Evolutionary conservation across 805 yeast genomes (phyloP), one percentile per base, ranked within the genome.

Genomic region (Komagataella ulmi): DNA sequence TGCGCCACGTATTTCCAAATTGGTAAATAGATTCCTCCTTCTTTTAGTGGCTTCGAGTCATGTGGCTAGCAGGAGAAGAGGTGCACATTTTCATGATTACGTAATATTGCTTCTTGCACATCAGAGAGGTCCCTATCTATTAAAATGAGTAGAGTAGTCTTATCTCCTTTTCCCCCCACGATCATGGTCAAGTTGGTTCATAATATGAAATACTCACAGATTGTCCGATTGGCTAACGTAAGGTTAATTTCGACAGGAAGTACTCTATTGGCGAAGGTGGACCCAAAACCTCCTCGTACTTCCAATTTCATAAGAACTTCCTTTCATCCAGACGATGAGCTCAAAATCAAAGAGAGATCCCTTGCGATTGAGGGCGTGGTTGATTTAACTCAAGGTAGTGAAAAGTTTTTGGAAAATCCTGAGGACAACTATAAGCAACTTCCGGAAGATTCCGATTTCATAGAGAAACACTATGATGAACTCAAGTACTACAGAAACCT

Each of bases 381-480:
- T 12, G 46, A 45, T 19, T 5, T 45, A 10, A 45, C 46, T 10
- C 10, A n/a, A 8, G 46, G 46, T 18, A 18, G 21, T 12, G 40
- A 30, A n/a, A 45, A 19, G 23, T 45, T 45, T n/a, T 10, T 45
- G 46, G 46, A 45, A n/a, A 23, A 19, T 14, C 24, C 48, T 24
- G 51, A 50, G 17, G 63, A 70, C 19, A 30, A 30, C 8, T 76
- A 76, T 55, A 68, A 63, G 43, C 81, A 76, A 55, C 58, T 76
- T 17, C 81, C 81, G 0, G 81, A 76, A 46, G 80, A 76, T 56
- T 74, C 79, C 0, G 72, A 71, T 54, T 75, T 71, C 57, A 74
- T 76, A 40, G 77, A 74, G 49, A 72, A 74, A 51, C 78, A 73
- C 58, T 75, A 74, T 57, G 63, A 63, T 12, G 78, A 75, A 50